Base-by-base conservation (phyloP, 2,329 filamentous ascomycete species). In the Ampelomyces quisqualis region DNA sequence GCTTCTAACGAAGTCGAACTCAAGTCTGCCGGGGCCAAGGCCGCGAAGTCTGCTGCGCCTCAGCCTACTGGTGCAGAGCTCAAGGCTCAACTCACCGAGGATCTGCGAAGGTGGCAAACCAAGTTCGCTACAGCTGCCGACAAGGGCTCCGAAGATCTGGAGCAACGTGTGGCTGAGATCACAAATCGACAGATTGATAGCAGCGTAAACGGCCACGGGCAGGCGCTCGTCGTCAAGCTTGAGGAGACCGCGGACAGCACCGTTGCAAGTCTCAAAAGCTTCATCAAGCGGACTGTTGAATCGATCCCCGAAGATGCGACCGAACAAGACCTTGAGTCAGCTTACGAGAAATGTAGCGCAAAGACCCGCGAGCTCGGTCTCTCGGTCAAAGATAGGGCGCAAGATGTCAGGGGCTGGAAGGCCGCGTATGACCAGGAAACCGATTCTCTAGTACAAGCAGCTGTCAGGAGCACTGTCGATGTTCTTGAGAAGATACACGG, bases 101-200 rank as follows among this genome's bases (percentile, higher is more conserved):
- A 98, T 64, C 77, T 98, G 10, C 78, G 81, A 52, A 77, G 78
- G 40, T 98, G 93, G 91, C 86, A 96, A 68, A 81, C 81, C 47
- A 94, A 95, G 60, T 96, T 95, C 64, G 79, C 86, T 19, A 81
- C 84, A 45, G 90, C 90, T 7, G 88, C 88, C 6, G 86, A 94
- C 45, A 90, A 94, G 63, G 90, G 90, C 5, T 73, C 80, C n/a
- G 81, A 84, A 47, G 81, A 86, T 56, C 72, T 88, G 5, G 75
- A 80, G 47, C 74, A 78, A 20, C 77, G 80, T 14, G 76, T 87
- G 29, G 69, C 74, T 5, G 79, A 93, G 48, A 88, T 97, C 47
- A 86, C 91, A 22, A 77, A 81, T 3, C 79, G 82, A 23, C 83
- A 87, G 71, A 75, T 88, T 43, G 71, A 81, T 2, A 78, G 78